Evolutionary conservation across 306 rosid genomes (phyloP).

Genomic region (Astragalus glycyphyllos): DNA sequence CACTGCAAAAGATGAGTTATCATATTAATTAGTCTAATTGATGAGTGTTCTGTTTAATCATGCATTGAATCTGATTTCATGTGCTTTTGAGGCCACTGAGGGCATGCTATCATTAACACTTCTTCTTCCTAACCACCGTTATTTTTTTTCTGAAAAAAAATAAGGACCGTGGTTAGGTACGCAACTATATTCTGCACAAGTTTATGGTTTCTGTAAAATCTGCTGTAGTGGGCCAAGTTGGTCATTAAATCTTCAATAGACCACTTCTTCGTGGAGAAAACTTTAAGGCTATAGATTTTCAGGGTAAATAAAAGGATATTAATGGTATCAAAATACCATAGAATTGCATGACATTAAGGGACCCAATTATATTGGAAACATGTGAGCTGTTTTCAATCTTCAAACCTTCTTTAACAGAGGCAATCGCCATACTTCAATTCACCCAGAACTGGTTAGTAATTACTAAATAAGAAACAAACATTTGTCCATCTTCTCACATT

Average conservation of each 20-base stretch:
- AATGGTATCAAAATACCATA: not conserved
- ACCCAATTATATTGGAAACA: too few relatives aligned
- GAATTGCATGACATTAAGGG: too few relatives aligned
- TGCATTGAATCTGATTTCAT: not conserved
- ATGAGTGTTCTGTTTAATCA: not conserved
- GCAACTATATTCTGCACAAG: not conserved
- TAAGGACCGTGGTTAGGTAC: too few relatives aligned
- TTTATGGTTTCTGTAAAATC: not conserved
- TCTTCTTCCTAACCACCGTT: too few relatives aligned
- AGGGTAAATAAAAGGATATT: not conserved
- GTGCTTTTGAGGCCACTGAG: not conserved
- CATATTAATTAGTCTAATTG: too few relatives aligned
- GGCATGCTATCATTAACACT: too few relatives aligned
- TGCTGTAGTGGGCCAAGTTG: not conserved
- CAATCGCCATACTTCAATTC: not conserved
- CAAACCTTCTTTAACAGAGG: too few relatives aligned
- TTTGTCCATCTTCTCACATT: not conserved
- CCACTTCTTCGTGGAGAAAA: not conserved
- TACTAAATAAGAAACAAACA: too few relatives aligned
- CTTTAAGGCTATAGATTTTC: not conserved
- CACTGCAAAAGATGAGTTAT: too few relatives aligned
- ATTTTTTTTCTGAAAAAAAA: too few relatives aligned
- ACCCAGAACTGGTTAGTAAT: not conserved
- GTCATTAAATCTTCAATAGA: not conserved
- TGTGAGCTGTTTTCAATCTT: too few relatives aligned